Percentiles rank a stretch among this genome's conserved stretches.
phyloP scores from a whole-genome alignment of 1,139 yeast genomes.

The Pneumocystis carinii region DNA sequence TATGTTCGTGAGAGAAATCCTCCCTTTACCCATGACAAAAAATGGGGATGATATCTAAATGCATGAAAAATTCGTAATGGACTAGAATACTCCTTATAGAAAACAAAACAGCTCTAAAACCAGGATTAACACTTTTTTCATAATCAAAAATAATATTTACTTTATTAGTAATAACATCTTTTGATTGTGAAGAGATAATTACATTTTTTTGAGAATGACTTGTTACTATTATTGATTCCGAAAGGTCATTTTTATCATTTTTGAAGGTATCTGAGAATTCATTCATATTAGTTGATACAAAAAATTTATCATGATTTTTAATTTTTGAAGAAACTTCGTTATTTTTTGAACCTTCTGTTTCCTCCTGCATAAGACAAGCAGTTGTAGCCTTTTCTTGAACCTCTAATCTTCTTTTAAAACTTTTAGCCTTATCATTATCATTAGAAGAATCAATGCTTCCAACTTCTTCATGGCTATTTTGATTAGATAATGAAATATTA shows the following conservation, averaged over 20 bases:
- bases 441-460: not conserved
- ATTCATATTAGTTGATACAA: not conserved
- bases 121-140: not conserved
- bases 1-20: slow-evolving; percentile 10
- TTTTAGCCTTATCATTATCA: not conserved
- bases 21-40: slow-evolving; percentile 1
- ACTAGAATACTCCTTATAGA: slow-evolving; percentile 2
- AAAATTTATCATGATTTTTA: not conserved
- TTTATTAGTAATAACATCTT: not conserved
- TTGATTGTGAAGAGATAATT: not conserved
- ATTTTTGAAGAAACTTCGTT: not conserved
- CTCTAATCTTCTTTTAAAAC: not conserved
- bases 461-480: not conserved
- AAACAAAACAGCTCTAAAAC: not conserved
- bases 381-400: not conserved
- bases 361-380: not conserved
- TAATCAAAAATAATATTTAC: not conserved
- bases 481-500: not conserved
- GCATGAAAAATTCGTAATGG: slow-evolving; percentile 7
- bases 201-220: not conserved
- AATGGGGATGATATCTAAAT: slow-evolving; percentile 9
- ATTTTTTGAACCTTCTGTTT: not conserved
- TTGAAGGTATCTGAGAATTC: not conserved
- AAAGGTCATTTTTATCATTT: not conserved
- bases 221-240: not conserved